A percentile compares a stretch with the other conserved stretches of the same genome.
Conservation (phyloP, 768 basidiomycete species). For the Tylopilus felleus region DNA sequence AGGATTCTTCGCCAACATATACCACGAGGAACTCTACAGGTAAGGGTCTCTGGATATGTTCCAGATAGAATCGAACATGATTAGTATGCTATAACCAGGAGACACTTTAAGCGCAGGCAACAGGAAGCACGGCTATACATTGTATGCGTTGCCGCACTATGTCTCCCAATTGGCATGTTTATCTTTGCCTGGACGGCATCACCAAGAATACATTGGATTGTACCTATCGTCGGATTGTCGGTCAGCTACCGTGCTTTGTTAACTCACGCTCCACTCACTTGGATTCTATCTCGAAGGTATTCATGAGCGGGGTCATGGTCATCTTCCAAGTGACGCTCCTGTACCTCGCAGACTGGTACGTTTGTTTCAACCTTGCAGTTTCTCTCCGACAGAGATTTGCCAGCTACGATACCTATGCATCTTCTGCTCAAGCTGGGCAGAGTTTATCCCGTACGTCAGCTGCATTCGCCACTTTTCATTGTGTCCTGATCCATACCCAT, state of each 20-base stretch:
- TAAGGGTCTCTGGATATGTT: slow-evolving; percentile 15
- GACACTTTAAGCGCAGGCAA: slow-evolving; percentile 21
- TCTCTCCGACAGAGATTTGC: neutral
- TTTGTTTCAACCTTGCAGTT: neutral
- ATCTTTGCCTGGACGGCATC: slow-evolving; percentile 70
- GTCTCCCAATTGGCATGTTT: slow-evolving; percentile 58
- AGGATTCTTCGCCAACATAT: slow-evolving; percentile 42
- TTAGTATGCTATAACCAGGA: slow-evolving; percentile 22
- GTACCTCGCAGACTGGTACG: slow-evolving; percentile 51
- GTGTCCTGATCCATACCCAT: neutral
- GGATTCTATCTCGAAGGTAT: slow-evolving; percentile 32
- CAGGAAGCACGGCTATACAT: slow-evolving; percentile 59
- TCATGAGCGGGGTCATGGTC: slow-evolving; percentile 38
- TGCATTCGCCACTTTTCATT: neutral
- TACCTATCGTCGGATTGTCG: slow-evolving; percentile 20
- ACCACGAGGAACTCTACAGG: slow-evolving; percentile 52
- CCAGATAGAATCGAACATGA: slow-evolving; percentile 8
- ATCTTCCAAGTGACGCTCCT: slow-evolving; percentile 46
- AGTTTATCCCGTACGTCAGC: slow-evolving; percentile 40
- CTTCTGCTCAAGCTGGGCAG: slow-evolving; percentile 53
- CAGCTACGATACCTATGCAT: slow-evolving; percentile 47
- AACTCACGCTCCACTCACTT: neutral
- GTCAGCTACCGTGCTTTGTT: slow-evolving; percentile 5
- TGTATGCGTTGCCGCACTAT: slow-evolving; percentile 50
- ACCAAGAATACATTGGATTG: slow-evolving; percentile 57